Evolutionary conservation across 208 protist genomes (phyloP).

Genomic region (Angomonas deanei): DNA sequence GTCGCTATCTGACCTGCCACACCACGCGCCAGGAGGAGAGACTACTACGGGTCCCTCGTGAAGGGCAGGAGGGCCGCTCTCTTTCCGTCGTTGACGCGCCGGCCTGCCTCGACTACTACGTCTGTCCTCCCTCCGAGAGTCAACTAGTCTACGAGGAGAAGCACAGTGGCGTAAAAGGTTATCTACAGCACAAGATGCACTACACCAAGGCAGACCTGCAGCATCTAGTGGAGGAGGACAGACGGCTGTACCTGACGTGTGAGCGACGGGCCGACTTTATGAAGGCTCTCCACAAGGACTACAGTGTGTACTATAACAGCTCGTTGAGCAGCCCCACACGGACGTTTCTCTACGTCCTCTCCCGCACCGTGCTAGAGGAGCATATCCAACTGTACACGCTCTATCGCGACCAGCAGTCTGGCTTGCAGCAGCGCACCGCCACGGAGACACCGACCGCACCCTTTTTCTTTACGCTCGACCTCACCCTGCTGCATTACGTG

Average conservation of each 20-base stretch:
- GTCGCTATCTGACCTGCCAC: background rate
- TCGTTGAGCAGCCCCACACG: background rate
- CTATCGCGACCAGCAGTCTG: slow-evolving; percentile 5
- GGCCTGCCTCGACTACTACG: background rate
- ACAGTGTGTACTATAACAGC: background rate
- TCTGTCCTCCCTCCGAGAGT: background rate
- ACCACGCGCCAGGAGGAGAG: background rate
- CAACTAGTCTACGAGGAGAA: background rate
- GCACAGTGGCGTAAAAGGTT: background rate
- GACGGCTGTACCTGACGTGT: background rate
- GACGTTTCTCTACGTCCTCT: background rate
- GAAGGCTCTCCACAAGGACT: background rate
- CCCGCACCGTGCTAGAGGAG: slow-evolving; percentile 2
- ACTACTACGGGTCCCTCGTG: background rate
- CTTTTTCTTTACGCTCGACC: slow-evolving; percentile 2
- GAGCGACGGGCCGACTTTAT: slow-evolving; percentile 7
- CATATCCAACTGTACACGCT: slow-evolving; percentile 1
- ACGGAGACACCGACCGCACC: background rate
- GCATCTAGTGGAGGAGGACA: slow-evolving; percentile 4
- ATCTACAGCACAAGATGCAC: background rate
- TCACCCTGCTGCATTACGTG: background rate
- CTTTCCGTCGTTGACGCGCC: background rate
- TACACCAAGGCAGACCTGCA: background rate
- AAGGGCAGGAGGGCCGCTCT: background rate
- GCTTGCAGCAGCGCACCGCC: background rate